phyloP scores from a whole-genome alignment of 2,329 filamentous ascomycete genomes.

The Cordyceps cateniannulata region DNA sequence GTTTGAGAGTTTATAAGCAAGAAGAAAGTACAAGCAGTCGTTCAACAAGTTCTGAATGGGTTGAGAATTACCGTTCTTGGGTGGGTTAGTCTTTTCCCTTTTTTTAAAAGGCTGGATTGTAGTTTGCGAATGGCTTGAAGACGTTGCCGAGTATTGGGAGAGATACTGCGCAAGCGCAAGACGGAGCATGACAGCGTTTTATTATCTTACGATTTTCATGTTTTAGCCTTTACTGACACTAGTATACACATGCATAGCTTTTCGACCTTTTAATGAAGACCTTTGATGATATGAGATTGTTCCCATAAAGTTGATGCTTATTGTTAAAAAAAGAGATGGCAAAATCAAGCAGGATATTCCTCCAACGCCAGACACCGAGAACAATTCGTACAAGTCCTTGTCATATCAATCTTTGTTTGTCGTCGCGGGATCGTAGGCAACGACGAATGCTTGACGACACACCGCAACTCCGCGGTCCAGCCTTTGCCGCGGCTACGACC shows the following conservation, averaged over 20 bases:
- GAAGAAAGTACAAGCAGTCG: too few relatives aligned
- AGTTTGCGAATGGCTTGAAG: neutral
- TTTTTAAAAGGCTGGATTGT: too few relatives aligned
- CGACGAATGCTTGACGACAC: too few relatives aligned
- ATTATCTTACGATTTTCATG: neutral
- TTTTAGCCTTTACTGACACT: neutral
- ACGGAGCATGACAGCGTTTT: neutral
- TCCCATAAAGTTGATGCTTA: neutral
- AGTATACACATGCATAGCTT: slow-evolving; percentile 8
- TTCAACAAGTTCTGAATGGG: too few relatives aligned
- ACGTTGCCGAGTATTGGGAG: neutral
- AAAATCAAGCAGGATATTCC: too few relatives aligned
- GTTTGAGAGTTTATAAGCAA: too few relatives aligned
- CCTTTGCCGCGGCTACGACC: neutral
- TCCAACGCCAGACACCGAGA: neutral
- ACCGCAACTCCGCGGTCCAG: too few relatives aligned
- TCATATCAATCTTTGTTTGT: neutral
- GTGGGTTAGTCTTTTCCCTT: too few relatives aligned
- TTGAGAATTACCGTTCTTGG: too few relatives aligned
- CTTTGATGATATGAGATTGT: too few relatives aligned
- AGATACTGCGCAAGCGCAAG: too few relatives aligned
- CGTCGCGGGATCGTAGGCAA: too few relatives aligned
- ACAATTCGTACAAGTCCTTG: neutral
- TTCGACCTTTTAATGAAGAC: neutral
- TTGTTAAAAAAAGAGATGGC: neutral